Conservation (phyloP, 2,329 filamentous ascomycete species). For the Orbilia oligospora region DNA sequence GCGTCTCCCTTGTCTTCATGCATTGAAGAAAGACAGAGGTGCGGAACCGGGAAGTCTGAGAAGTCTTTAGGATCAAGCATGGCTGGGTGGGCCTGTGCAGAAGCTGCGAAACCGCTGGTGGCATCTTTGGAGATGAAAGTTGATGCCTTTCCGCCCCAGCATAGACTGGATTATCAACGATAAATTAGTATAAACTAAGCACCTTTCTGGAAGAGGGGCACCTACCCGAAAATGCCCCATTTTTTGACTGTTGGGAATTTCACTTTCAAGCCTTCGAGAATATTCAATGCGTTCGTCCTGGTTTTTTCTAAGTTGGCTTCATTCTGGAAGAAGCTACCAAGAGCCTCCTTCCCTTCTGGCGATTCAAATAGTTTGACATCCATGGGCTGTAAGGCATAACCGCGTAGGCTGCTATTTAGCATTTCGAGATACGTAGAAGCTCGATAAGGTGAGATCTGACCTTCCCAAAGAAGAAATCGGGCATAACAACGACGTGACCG, state of each 20-base stretch:
- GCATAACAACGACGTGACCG: constrained; percentile 78
- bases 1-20: constrained; percentile 25
- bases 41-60: constrained; percentile 26
- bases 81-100: constrained; percentile 51
- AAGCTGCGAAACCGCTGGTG: constrained; percentile 18
- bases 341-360: constrained; percentile 25
- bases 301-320: constrained; percentile 29
- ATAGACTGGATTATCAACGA: constrained; percentile 23
- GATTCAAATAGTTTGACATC: constrained; percentile 28
- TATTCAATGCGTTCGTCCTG: constrained; percentile 21
- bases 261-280: constrained; percentile 42
- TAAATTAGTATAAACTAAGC: background rate
- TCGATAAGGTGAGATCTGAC: constrained; percentile 16
- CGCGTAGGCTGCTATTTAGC: background rate
- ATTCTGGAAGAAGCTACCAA: constrained; percentile 35
- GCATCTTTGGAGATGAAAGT: constrained; percentile 29
- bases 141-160: constrained; percentile 55
- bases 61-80: constrained; percentile 33
- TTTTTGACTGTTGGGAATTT: constrained; percentile 42
- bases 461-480: constrained; percentile 88
- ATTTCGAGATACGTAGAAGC: background rate
- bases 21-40: constrained; percentile 50
- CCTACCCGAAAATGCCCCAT: constrained; percentile 57
- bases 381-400: constrained; percentile 30
- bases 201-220: background rate